Conservation (phyloP, 2,329 filamentous ascomycete genomes). For the Neofusicoccum sp. region DNA sequence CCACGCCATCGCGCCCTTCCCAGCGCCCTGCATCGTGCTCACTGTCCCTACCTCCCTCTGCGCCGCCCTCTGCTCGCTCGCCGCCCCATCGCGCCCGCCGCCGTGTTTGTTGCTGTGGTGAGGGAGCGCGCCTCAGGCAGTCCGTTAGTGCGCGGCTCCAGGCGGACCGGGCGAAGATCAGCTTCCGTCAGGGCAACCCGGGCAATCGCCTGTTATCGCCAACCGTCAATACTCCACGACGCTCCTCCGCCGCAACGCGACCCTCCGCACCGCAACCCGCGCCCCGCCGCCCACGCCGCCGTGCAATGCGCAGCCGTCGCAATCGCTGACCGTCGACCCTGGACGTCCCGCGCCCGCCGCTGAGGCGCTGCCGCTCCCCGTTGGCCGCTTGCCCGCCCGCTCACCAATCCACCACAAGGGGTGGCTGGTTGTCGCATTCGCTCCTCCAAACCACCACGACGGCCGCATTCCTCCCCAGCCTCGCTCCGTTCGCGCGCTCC, state of each 20-base stretch:
- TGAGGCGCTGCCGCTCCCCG: constrained; percentile 5
- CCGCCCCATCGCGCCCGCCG: background rate
- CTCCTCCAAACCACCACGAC: constrained; percentile 1
- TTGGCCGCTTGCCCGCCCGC: constrained; percentile 5
- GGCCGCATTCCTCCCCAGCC: constrained; percentile 12
- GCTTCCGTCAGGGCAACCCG: constrained; percentile 13
- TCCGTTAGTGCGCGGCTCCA: constrained; percentile 12
- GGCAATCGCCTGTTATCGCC: background rate
- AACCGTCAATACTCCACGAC: constrained; percentile 11
- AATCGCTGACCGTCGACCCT: constrained; percentile 11
- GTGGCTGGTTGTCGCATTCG: constrained; percentile 17
- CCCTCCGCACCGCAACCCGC: background rate
- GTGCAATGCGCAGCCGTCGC: constrained; percentile 13
- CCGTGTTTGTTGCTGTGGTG: constrained; percentile 10
- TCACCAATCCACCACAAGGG: constrained; percentile 17
- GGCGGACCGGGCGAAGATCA: constrained; percentile 12
- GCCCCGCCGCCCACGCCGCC: background rate
- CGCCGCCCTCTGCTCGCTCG: constrained; percentile 5
- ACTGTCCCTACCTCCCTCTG: constrained; percentile 8
- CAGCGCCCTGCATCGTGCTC: constrained; percentile 13
- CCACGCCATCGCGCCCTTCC: constrained; percentile 5
- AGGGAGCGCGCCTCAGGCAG: constrained; percentile 10
- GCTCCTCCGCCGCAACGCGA: background rate
- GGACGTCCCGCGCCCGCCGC: constrained; percentile 7
- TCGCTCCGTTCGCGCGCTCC: background rate